Evolutionary conservation across 345 rosid species (phyloP).

Genomic region (Triadica sebifera): DNA sequence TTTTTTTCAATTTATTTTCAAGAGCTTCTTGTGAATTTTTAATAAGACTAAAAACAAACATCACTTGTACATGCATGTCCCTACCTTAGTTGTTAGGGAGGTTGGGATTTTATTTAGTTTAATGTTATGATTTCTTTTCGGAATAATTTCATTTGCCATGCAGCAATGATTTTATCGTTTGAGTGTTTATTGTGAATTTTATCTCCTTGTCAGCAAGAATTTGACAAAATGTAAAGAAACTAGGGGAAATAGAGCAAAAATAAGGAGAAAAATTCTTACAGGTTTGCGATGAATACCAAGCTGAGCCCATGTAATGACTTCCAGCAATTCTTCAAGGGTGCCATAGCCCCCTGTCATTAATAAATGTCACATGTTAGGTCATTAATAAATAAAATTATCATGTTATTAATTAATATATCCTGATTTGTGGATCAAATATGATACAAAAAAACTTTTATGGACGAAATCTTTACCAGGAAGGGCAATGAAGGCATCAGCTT

Average conservation of each 20-base stretch:
- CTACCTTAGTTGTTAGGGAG: neutral
- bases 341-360: constrained; percentile 79
- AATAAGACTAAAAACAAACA: neutral
- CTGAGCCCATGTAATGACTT: constrained; percentile 98
- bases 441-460: neutral
- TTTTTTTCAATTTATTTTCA: too few relatives aligned
- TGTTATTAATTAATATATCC: neutral
- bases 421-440: neutral
- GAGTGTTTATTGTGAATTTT: neutral
- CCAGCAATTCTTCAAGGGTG: constrained; percentile 88
- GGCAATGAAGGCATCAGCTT: constrained; percentile 93
- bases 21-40: neutral
- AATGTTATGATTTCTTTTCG: neutral
- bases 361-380: neutral
- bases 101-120: neutral
- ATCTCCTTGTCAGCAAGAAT: too few relatives aligned
- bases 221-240: neutral
- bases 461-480: constrained; percentile 59
- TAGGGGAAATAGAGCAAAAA: neutral
- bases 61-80: neutral
- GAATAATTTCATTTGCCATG: neutral
- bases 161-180: too few relatives aligned
- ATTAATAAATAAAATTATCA: neutral
- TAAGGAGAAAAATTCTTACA: constrained; percentile 39
- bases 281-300: constrained; percentile 94